These are phyloP conservation scores for Plasmodium malariae DNA, from an alignment of 169 alveolate genomes.

Conservation along the genomic window DNA sequence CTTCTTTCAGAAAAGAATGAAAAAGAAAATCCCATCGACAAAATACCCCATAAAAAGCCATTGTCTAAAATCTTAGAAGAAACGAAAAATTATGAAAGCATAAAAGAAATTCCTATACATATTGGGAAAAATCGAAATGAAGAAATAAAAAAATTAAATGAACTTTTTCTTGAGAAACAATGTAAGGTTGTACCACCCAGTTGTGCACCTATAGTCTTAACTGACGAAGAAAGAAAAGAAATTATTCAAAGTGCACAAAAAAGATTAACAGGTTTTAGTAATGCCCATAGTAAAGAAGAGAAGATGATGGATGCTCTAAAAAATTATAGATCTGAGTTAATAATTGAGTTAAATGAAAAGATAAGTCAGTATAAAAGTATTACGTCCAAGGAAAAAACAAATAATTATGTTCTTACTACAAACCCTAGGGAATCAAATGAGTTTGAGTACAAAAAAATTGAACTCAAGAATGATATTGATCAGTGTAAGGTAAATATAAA, in stretches of 20 bases:
- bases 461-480: constrained; percentile 55
- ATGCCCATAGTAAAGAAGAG: constrained; percentile 30
- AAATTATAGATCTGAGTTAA: constrained; percentile 25
- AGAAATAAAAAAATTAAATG: constrained; percentile 42
- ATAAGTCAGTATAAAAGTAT: constrained; percentile 18
- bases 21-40: constrained; percentile 42
- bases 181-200: constrained; percentile 69
- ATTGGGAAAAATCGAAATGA: constrained; percentile 27
- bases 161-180: constrained; percentile 29
- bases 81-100: constrained; percentile 60
- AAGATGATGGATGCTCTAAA: constrained; percentile 28
- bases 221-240: constrained; percentile 71
- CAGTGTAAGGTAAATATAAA: constrained; percentile 22
- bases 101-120: constrained; percentile 31
- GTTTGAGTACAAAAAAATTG: constrained; percentile 17
- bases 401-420: background rate
- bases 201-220: constrained; percentile 49
- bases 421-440: background rate
- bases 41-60: constrained; percentile 61
- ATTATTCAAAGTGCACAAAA: constrained; percentile 28
- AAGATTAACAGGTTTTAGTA: background rate
- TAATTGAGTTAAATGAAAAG: constrained; percentile 25
- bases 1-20: constrained; percentile 12
- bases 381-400: background rate
- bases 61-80: constrained; percentile 62